Evolutionary conservation across 1,284 basidiomycete species (phyloP), one percentile per base, ranked within the genome.

Genomic region (Ceratorhiza oryzae-sativae): DNA sequence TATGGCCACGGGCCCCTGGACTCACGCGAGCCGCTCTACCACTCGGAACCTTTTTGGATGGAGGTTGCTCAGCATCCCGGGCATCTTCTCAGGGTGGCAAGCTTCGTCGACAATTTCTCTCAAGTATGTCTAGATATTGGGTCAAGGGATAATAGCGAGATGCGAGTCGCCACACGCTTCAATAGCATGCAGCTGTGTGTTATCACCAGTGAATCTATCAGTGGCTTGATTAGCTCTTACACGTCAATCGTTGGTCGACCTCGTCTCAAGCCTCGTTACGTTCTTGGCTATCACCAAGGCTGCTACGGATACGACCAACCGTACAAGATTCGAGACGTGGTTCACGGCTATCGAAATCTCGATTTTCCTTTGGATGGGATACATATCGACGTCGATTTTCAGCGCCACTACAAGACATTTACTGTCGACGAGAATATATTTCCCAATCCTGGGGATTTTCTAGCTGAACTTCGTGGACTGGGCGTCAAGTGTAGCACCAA

Each of bases 401-500:
- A 72, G 32, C 41, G 45, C 6, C n/a, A 65, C 15, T 65, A 72
- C 61, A 61, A 63, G 36, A 72, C 71, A 9, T 72, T 72, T 34
- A 72, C 71, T 12, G 62, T 56, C 30, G 46, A 72, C 55, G 41
- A 58, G 8, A 39, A 27, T 1, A 34, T 25, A 4, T 72, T 72
- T 41, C 51, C 51, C 4, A 41, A 58, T 13, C 41, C 55, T 15
- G 34, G 15, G 20, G 30, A 25, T 1, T 53, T 72, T 34, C 55
- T 72, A 10, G 25, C 39, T 3, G 62, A 65, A 8, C 62, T 72
- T 20, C 48, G 46, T 4, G 30, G 45, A 4, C 27, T 12, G 55
- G 71, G 71, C 2, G 39, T 72, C 53, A 72, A 72, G 60, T 72
- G 71, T 41, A 58, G 71, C 41, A 72, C 71, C 2, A 72, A 72